These are phyloP conservation scores for Pterothamnion heteromorphum DNA, from an alignment of 31 red algal species.

Conservation along the genomic window DNA sequence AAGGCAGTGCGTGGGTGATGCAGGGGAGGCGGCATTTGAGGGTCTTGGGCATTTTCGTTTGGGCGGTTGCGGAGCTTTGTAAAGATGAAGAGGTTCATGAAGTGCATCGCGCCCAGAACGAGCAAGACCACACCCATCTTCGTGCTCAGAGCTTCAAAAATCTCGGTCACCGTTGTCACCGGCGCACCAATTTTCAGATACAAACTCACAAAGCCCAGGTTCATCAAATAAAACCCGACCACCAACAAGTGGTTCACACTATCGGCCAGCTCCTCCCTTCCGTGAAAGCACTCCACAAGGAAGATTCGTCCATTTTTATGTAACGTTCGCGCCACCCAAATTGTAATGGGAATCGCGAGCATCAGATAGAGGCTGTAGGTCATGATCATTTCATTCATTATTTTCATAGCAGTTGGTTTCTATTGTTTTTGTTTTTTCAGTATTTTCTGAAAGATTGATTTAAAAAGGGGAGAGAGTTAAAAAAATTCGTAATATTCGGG, in stretches of 20 bases:
- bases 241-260: constrained; percentile 12
- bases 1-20: too few relatives aligned
- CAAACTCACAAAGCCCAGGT: background rate
- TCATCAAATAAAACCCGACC: constrained; percentile 38
- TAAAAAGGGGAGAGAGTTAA: too few relatives aligned
- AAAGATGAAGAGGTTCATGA: background rate
- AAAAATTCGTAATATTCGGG: too few relatives aligned
- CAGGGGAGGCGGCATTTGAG: too few relatives aligned
- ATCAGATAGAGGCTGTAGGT: constrained; percentile 1
- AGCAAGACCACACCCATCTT: constrained; percentile 30
- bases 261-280: background rate
- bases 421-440: background rate
- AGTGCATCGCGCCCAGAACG: constrained; percentile 31
- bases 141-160: background rate
- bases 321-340: background rate
- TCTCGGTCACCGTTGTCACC: background rate
- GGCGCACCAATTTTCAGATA: background rate
- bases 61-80: background rate
- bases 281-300: background rate
- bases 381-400: background rate
- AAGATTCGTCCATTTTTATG: constrained; percentile 10
- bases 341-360: background rate
- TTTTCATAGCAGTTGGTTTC: background rate
- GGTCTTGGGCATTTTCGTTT: too few relatives aligned
- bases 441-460: too few relatives aligned